phyloP scores from a whole-genome alignment of 768 basidiomycete species.

The Trametes punicea region DNA sequence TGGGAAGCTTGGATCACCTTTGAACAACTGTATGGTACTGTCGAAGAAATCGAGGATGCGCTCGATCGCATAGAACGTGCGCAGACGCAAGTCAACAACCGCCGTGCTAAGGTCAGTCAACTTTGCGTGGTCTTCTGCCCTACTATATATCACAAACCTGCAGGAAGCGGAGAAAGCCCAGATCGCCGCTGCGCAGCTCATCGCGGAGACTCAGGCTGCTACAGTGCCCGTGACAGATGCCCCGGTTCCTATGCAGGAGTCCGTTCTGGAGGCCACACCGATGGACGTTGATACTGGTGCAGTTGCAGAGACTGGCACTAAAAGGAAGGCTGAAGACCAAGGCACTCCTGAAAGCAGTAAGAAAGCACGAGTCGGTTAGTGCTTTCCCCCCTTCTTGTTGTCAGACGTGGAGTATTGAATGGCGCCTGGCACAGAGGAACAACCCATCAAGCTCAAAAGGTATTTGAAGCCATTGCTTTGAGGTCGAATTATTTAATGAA shows the following conservation, averaged over 20 bases:
- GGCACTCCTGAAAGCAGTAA: constrained; percentile 43
- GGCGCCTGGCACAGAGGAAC: constrained; percentile 36
- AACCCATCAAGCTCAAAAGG: constrained; percentile 57
- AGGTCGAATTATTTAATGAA: neutral
- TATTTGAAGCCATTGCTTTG: constrained; percentile 27
- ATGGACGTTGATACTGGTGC: constrained; percentile 41
- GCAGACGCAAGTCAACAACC: constrained; percentile 55
- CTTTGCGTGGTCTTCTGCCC: neutral
- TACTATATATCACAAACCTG: neutral
- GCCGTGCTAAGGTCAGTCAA: constrained; percentile 56
- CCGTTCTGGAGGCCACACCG: constrained; percentile 13
- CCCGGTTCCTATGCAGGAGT: constrained; percentile 8
- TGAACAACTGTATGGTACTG: constrained; percentile 77
- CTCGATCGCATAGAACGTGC: constrained; percentile 65
- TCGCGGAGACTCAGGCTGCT: constrained; percentile 39
- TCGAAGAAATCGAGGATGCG: constrained; percentile 60
- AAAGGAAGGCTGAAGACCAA: constrained; percentile 62
- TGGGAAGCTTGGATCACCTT: constrained; percentile 92
- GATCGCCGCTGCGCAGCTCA: constrained; percentile 47
- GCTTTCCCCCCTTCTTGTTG: neutral
- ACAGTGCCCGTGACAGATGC: constrained; percentile 32
- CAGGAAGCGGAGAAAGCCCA: constrained; percentile 63
- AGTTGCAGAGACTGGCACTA: constrained; percentile 38
- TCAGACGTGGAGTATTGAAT: neutral
- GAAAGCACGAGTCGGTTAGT: constrained; percentile 59